Conservation (phyloP, 2,329 filamentous ascomycete genomes). For the Fragosphaeria purpurea region DNA sequence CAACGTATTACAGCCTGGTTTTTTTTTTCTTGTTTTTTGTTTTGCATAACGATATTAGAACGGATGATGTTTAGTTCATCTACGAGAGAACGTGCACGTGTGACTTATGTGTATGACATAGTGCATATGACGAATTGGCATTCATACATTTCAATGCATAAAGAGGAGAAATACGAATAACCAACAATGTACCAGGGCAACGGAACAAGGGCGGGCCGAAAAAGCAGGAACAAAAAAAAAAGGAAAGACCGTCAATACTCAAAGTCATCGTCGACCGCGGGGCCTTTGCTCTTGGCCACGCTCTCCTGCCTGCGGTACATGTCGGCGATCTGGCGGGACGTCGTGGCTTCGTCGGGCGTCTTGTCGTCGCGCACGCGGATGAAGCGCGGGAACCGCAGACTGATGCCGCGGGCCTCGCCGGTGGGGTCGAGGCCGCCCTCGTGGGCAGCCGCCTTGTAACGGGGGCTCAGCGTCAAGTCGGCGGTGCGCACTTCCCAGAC, state of each 20-base stretch:
- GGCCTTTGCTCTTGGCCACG: slow-evolving; percentile 75
- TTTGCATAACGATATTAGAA: no score
- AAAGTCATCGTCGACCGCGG: slow-evolving; percentile 89
- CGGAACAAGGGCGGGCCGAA: no score
- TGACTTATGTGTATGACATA: no score
- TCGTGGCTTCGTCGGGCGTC: slow-evolving; percentile 85
- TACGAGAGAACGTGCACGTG: no score
- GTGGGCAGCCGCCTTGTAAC: slow-evolving; percentile 83
- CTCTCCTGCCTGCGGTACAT: slow-evolving; percentile 97
- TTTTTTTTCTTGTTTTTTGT: no score
- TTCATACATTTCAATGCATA: no score
- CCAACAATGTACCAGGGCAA: no score
- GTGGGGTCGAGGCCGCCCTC: slow-evolving; percentile 61
- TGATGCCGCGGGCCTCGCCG: slow-evolving; percentile 65
- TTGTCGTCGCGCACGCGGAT: slow-evolving; percentile 91
- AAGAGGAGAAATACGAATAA: no score
- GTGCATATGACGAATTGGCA: no score
- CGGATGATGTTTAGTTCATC: no score
- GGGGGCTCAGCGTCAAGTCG: slow-evolving; percentile 81
- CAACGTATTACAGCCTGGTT: no score
- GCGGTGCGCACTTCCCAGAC: slow-evolving; percentile 99
- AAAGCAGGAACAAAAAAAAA: no score
- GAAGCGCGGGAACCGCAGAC: slow-evolving; percentile 82
- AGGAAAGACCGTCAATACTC: slow-evolving; percentile 59
- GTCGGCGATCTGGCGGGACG: slow-evolving; percentile 75